These are phyloP conservation scores for Taphrina deformans DNA, from an alignment of 1,139 yeast species.

Conservation along the genomic window DNA sequence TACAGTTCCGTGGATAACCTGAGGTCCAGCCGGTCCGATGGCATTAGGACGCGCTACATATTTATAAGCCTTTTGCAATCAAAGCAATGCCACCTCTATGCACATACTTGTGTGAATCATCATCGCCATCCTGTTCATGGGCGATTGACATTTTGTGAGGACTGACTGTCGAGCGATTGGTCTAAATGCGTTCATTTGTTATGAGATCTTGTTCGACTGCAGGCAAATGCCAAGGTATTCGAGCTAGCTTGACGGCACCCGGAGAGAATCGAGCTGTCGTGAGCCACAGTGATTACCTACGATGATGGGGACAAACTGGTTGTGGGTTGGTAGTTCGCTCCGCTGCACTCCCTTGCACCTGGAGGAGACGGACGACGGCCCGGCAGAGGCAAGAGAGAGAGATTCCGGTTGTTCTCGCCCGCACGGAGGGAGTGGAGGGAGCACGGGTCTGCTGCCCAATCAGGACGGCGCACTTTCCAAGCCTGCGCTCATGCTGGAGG, in stretches of 20 bases:
- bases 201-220: background rate
- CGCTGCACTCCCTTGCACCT: too few relatives aligned
- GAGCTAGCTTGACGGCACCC: background rate
- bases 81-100: background rate
- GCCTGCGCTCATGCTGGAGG: too few relatives aligned
- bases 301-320: background rate
- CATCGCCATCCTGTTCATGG: conserved; percentile 2
- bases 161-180: conserved; percentile 12
- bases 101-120: conserved; percentile 14
- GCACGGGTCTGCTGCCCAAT: background rate
- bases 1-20: conserved; percentile 57
- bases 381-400: background rate
- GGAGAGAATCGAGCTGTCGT: too few relatives aligned
- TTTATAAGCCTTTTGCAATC: background rate
- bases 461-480: background rate
- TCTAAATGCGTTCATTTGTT: conserved; percentile 2
- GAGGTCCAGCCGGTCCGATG: conserved; percentile 53
- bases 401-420: background rate
- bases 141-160: conserved; percentile 17
- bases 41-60: conserved; percentile 20
- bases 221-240: background rate
- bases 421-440: too few relatives aligned
- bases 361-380: background rate
- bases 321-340: too few relatives aligned
- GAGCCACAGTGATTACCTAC: too few relatives aligned